Conservation (phyloP, 176 grass and related monocot species). For the Oryza punctata region DNA sequence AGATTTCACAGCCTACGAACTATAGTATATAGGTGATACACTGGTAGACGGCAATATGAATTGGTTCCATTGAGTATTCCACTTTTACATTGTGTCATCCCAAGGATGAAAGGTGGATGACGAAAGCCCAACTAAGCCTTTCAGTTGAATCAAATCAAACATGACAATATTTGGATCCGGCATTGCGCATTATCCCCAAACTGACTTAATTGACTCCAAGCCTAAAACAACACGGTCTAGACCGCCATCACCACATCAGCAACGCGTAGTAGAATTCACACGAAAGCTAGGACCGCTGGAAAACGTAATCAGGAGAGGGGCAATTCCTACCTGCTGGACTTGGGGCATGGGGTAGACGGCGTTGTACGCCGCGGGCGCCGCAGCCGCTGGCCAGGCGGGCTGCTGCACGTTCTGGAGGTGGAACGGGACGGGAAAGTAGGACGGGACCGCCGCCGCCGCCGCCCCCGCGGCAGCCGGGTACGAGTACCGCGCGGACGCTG, state of each 20-base stretch:
- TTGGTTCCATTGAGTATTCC: background rate
- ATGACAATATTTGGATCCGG: background rate
- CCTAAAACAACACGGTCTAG: background rate
- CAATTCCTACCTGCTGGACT: slow-evolving; percentile 57
- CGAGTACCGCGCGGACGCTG: slow-evolving; percentile 43
- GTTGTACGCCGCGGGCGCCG: slow-evolving; percentile 27
- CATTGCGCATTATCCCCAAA: background rate
- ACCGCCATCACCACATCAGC: background rate
- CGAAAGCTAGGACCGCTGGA: background rate
- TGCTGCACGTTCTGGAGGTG: slow-evolving; percentile 62
- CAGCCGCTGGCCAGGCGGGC: slow-evolving; percentile 6
- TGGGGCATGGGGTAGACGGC: slow-evolving; percentile 47
- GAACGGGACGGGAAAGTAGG: slow-evolving; percentile 74
- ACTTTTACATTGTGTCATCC: background rate
- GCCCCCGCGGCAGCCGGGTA: slow-evolving; percentile 15
- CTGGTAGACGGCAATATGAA: background rate
- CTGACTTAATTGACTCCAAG: background rate
- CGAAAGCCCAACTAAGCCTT: background rate
- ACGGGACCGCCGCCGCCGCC: background rate
- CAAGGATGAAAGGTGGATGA: background rate
- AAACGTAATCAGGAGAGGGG: background rate
- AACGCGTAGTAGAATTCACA: background rate
- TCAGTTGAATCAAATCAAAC: background rate
- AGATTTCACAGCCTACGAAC: background rate
- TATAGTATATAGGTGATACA: background rate